These are phyloP conservation scores for Pichia sp. DNA, from an alignment of 1,139 yeast genomes.

Conservation along the genomic window DNA sequence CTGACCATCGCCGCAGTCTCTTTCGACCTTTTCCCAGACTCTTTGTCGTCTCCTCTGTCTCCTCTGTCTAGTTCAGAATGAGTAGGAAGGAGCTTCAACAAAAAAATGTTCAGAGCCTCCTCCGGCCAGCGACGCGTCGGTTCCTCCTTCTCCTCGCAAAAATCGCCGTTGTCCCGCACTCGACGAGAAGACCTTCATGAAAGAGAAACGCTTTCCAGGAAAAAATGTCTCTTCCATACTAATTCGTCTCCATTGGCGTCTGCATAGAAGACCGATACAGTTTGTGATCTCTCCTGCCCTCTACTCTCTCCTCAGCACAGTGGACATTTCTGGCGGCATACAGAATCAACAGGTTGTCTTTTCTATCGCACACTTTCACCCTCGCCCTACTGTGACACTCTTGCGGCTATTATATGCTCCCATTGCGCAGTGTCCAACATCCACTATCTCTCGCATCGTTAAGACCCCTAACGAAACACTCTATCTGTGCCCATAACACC, in stretches of 20 bases:
- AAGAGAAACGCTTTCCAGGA: too few relatives aligned
- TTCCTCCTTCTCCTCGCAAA: neutral
- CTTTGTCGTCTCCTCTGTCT: neutral
- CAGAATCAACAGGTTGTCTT: neutral
- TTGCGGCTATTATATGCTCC: neutral
- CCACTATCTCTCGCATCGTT: neutral
- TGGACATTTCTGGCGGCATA: neutral
- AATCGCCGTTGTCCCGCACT: neutral
- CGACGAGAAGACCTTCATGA: neutral
- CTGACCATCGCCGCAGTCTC: constrained; percentile 89
- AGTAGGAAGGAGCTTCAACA: neutral
- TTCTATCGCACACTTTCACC: neutral
- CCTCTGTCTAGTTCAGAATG: neutral
- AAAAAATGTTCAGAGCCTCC: neutral
- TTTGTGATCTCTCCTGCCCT: neutral
- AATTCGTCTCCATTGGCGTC: too few relatives aligned
- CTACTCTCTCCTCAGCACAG: neutral
- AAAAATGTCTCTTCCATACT: too few relatives aligned
- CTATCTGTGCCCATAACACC: neutral
- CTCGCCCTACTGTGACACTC: neutral
- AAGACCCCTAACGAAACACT: neutral
- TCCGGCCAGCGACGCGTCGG: neutral
- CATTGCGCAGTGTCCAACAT: neutral
- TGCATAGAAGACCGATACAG: too few relatives aligned
- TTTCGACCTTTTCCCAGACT: neutral